These are phyloP conservation scores for Sanghuangporus sanghuang DNA, from an alignment of 1,284 basidiomycete genomes.

Conservation along the genomic window DNA sequence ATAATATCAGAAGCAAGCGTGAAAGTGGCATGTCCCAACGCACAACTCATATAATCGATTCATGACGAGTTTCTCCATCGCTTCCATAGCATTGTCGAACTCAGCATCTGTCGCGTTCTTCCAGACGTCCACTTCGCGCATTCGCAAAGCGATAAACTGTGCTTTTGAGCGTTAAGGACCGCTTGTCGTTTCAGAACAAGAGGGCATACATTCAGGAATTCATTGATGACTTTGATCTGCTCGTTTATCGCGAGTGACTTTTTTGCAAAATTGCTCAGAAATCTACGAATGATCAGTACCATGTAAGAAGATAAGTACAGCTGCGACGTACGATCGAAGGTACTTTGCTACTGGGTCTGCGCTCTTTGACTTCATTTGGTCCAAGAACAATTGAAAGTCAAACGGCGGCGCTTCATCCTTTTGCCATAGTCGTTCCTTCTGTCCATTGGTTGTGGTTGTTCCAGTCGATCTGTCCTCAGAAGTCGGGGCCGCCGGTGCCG, in stretches of 20 bases:
- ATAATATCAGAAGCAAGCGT: not conserved
- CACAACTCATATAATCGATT: constrained; percentile 93
- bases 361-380: constrained; percentile 81
- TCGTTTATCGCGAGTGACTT: constrained; percentile 85
- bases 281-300: constrained; percentile 40
- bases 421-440: constrained; percentile 18
- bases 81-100: constrained; percentile 96
- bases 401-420: constrained; percentile 47
- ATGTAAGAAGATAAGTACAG: constrained; percentile 7
- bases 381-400: constrained; percentile 85
- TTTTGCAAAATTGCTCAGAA: constrained; percentile 88
- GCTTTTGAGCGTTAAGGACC: constrained; percentile 12
- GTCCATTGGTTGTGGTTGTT: not conserved
- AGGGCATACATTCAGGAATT: constrained; percentile 77
- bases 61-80: constrained; percentile 99
- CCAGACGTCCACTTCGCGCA: constrained; percentile 85
- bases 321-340: constrained; percentile 73
- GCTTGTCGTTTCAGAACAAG: constrained; percentile 9
- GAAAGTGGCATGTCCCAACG: constrained; percentile 27
- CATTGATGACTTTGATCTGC: constrained; percentile 90
- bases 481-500: constrained; percentile 4
- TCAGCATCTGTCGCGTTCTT: constrained; percentile 70
- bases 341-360: constrained; percentile 91
- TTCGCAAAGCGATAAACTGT: constrained; percentile 84
- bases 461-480: not conserved